Conservation (phyloP, 2,329 filamentous ascomycete genomes). For the Plectosphaerella plurivora region DNA sequence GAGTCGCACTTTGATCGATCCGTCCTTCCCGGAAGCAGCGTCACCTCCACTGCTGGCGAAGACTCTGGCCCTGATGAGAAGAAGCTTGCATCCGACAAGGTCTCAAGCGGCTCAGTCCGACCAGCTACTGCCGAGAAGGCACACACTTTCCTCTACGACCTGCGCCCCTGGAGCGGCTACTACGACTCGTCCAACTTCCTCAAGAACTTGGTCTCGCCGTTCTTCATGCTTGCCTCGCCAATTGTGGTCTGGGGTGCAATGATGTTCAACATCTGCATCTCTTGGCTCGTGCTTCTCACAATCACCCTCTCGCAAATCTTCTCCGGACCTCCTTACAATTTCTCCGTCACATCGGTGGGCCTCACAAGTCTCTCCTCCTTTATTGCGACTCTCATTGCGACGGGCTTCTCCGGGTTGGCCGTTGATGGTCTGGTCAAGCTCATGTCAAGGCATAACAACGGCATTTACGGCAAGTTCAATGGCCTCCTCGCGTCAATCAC, state of each 20-base stretch:
- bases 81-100: too few relatives aligned
- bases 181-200: conserved; percentile 29
- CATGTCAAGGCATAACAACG: conserved; percentile 27
- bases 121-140: too few relatives aligned
- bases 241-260: conserved; percentile 32
- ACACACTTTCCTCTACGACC: conserved; percentile 15
- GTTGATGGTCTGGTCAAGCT: conserved; percentile 26
- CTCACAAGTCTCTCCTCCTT: too few relatives aligned
- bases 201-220: conserved; percentile 28
- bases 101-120: too few relatives aligned
- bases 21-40: conserved; percentile 3
- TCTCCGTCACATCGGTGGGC: conserved; percentile 27
- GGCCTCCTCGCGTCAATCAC: neutral
- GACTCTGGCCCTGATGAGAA: too few relatives aligned
- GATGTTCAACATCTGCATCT: conserved; percentile 31
- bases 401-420: conserved; percentile 22
- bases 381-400: conserved; percentile 18
- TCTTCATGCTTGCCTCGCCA: conserved; percentile 27
- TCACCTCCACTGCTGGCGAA: conserved; percentile 2
- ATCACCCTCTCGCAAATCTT: conserved; percentile 29
- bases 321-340: conserved; percentile 29
- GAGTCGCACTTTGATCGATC: conserved; percentile 29
- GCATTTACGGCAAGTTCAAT: conserved; percentile 22
- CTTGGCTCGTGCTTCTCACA: conserved; percentile 18
- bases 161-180: conserved; percentile 19